A percentile compares a stretch with the other conserved stretches of the same genome.
These are phyloP conservation scores for Nemania sp. DNA, from an alignment of 2,329 filamentous ascomycete genomes.

Conservation along the genomic window DNA sequence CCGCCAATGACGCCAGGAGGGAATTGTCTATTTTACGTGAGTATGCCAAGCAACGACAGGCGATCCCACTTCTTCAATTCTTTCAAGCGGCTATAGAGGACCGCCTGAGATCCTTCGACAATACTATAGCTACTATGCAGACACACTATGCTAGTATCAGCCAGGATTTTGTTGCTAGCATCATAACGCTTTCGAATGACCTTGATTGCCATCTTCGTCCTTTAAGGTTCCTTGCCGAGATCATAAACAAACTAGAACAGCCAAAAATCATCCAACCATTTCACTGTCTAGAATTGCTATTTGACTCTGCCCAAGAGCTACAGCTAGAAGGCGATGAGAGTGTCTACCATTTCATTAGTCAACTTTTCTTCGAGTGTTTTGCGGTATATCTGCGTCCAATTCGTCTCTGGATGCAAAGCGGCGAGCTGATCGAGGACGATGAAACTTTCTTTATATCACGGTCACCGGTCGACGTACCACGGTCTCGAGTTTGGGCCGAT, in stretches of 20 bases:
- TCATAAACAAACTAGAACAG: conserved; percentile 69
- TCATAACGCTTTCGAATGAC: conserved; percentile 71
- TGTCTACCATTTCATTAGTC: conserved; percentile 72
- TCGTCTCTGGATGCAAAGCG: conserved; percentile 84
- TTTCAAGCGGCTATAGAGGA: conserved; percentile 74
- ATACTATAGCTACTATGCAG: conserved; percentile 69
- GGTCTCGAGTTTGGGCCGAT: conserved; percentile 79
- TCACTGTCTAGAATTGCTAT: conserved; percentile 82
- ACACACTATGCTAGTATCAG: conserved; percentile 66
- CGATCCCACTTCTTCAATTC: conserved; percentile 73
- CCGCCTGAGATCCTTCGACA: conserved; percentile 70
- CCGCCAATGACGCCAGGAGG: conserved; percentile 61
- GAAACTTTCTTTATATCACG: conserved; percentile 81
- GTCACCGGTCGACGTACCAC: conserved; percentile 65
- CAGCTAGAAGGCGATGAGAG: conserved; percentile 75
- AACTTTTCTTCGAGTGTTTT: conserved; percentile 84
- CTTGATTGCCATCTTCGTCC: conserved; percentile 65
- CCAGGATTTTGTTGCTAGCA: conserved; percentile 71
- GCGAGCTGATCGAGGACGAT: conserved; percentile 73
- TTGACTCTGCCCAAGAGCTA: conserved; percentile 74
- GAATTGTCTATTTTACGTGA: conserved; percentile 60
- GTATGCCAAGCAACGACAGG: conserved; percentile 59
- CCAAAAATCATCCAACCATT: conserved; percentile 68
- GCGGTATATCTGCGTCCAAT: conserved; percentile 85
- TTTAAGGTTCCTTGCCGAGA: conserved; percentile 69